Evolutionary conservation across 768 basidiomycete species (phyloP).

Genomic region (Tylopilus felleus): DNA sequence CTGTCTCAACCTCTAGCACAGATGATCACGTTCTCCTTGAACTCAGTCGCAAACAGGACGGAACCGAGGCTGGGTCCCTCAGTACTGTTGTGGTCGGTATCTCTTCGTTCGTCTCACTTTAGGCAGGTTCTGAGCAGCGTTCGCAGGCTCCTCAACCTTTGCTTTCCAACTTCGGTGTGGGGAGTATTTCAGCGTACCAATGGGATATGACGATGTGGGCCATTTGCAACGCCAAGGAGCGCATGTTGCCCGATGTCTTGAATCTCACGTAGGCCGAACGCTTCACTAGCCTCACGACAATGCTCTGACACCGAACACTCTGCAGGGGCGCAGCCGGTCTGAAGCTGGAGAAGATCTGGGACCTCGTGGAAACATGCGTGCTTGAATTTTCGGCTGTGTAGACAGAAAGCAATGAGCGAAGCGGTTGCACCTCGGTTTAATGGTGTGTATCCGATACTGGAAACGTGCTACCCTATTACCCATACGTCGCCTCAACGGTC

Average conservation of each 20-base stretch:
- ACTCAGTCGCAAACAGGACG: constrained; percentile 14
- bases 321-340: constrained; percentile 23
- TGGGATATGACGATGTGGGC: constrained; percentile 32
- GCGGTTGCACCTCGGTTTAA: no score
- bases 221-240: constrained; percentile 32
- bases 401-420: no score
- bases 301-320: constrained; percentile 1
- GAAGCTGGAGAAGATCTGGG: constrained; percentile 32
- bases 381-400: constrained; percentile 26
- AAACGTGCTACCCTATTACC: no score
- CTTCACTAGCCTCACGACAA: neutral
- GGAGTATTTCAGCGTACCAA: constrained; percentile 27
- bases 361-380: constrained; percentile 25
- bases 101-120: neutral
- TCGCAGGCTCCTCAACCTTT: constrained; percentile 34
- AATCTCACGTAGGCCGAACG: constrained; percentile 24
- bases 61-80: constrained; percentile 8
- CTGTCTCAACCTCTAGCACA: neutral
- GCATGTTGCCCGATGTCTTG: constrained; percentile 28
- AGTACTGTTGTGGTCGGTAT: constrained; percentile 17
- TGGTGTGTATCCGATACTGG: no score
- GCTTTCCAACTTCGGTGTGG: constrained; percentile 32
- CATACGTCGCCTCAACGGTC: no score
- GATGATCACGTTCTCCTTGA: constrained; percentile 24
- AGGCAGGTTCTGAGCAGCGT: neutral